Conservation (phyloP, 2,329 filamentous ascomycete species). For the Gaeumannomyces sp. region DNA sequence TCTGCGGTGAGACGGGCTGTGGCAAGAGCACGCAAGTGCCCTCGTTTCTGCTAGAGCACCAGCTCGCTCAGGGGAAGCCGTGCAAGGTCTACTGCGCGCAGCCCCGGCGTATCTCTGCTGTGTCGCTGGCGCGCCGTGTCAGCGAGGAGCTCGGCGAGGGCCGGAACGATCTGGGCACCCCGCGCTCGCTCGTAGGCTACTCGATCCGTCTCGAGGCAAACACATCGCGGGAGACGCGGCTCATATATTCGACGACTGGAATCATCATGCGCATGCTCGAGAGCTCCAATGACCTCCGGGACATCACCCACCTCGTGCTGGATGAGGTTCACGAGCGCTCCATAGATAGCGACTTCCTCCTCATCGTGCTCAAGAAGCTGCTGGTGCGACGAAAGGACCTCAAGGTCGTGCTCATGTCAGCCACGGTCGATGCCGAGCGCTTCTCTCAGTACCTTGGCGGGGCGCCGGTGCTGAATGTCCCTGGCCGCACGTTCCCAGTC, state of each 20-base stretch:
- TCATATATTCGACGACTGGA: slow-evolving; percentile 84
- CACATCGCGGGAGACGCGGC: slow-evolving; percentile 69
- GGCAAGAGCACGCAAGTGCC: slow-evolving; percentile 98
- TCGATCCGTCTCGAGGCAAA: slow-evolving; percentile 91
- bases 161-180: slow-evolving; percentile 73
- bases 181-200: slow-evolving; percentile 82
- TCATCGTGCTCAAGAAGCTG: slow-evolving; percentile 84
- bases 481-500: slow-evolving; percentile 90
- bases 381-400: slow-evolving; percentile 71
- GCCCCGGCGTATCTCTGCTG: slow-evolving; percentile 89
- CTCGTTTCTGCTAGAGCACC: slow-evolving; percentile 83
- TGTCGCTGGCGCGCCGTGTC: slow-evolving; percentile 86
- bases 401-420: slow-evolving; percentile 95
- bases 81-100: slow-evolving; percentile 97
- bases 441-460: slow-evolving; percentile 85
- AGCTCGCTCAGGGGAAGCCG: slow-evolving; percentile 69
- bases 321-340: slow-evolving; percentile 96
- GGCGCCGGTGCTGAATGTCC: slow-evolving; percentile 83
- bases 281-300: slow-evolving; percentile 74
- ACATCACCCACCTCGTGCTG: slow-evolving; percentile 91
- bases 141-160: slow-evolving; percentile 91
- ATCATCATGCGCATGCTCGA: slow-evolving; percentile 99
- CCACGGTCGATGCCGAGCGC: slow-evolving; percentile 85
- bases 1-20: slow-evolving; percentile 90
- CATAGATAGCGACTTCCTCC: slow-evolving; percentile 92